Evolutionary conservation across 768 basidiomycete species (phyloP), one percentile per base, ranked within the genome.

Genomic region (Auricularia auricula-judae): DNA sequence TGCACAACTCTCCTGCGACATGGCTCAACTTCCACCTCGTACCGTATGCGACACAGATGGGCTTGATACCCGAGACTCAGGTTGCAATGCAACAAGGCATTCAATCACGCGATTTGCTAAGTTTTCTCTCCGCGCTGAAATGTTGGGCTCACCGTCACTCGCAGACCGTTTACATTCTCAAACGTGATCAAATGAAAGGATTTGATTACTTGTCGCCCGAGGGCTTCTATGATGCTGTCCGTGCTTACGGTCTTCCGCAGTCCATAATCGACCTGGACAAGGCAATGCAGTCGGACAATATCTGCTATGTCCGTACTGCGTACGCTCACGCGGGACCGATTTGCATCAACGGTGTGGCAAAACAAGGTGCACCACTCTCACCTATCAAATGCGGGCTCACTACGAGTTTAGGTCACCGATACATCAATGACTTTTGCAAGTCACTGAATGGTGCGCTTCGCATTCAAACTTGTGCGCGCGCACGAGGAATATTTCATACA

Each of bases 381-480:
- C 71, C 72, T 1, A 62, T 72, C n/a, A 76, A 72, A 58, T 74
- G 65, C 12, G 69, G 69, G 10, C 67, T 72, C n/a, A 74, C 72
- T 18, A 72, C 70, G 1, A 71, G 71, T 54, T 33, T 72, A 1
- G 70, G 66, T 3, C 61, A 69, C 21, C 65, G 63, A 4, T 75
- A 66, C 33, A 62, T 71, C 2, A n/a, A 62, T 18, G 72, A 71
- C 66, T 5, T 51, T 18, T 29, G 29, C 29, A 29, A 29, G 29
- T 29, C 29, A 29, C 29, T 29, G 29, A 29, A 29, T 29, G 29
- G 29, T 29, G 29, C 29, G 29, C 29, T 2, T 29, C 29, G 29
- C 2, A 29, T 29, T 29, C 29, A 29, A 29, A 29, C 29, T 29
- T 29, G 29, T 29, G 29, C 4, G 16, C 47, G 47, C 18, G 14